These are phyloP conservation scores for Populus nigra DNA, from an alignment of 345 rosid genomes.

Conservation along the genomic window DNA sequence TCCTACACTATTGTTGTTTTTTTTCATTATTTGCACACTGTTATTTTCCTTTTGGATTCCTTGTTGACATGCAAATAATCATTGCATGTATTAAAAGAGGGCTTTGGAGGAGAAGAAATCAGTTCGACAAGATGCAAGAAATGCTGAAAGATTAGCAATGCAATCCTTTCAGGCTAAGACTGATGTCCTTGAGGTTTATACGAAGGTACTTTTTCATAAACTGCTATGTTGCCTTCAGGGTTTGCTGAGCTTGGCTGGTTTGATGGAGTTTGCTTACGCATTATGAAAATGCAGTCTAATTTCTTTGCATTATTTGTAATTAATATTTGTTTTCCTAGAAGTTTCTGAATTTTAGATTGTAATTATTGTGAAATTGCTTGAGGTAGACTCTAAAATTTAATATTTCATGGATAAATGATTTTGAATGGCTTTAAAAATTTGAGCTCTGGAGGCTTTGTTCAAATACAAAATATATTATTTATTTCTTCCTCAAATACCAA, in stretches of 20 bases:
- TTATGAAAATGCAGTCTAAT: background rate
- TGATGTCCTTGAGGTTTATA: constrained; percentile 59
- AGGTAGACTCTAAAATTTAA: no score
- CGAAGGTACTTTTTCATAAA: constrained; percentile 52
- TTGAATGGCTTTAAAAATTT: no score
- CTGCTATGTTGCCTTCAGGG: constrained; percentile 1
- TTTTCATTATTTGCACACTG: background rate
- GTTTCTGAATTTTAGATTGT: no score
- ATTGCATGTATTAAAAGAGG: constrained; percentile 40
- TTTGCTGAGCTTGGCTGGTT: background rate
- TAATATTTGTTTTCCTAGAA: background rate
- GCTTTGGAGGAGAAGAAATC: constrained; percentile 79
- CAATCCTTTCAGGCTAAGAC: constrained; percentile 69
- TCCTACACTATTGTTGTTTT: background rate
- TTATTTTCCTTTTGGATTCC: background rate
- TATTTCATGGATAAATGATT: no score
- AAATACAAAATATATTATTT: no score
- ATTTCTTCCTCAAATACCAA: no score
- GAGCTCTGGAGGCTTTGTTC: no score
- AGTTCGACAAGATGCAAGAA: constrained; percentile 59
- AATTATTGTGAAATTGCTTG: no score
- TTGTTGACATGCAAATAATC: constrained; percentile 2
- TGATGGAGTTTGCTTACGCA: background rate
- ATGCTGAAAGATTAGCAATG: constrained; percentile 68
- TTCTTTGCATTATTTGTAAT: background rate